Conservation (phyloP, 2,329 filamentous ascomycete species). For the Aureobasidium sp. region DNA sequence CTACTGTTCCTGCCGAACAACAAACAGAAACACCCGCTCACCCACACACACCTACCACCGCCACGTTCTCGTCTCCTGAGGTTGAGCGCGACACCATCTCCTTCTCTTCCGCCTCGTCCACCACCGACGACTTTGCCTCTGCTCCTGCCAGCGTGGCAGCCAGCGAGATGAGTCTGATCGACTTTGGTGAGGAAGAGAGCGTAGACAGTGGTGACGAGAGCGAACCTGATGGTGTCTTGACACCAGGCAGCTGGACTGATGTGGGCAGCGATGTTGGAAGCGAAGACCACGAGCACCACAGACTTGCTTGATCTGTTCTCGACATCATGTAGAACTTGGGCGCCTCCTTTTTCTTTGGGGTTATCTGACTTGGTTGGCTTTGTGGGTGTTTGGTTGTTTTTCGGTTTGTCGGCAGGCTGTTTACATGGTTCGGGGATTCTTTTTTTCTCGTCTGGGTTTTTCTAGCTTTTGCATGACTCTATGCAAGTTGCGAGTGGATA, state of each 20-base stretch:
- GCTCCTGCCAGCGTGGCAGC: constrained; percentile 15
- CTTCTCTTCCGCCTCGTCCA: background rate
- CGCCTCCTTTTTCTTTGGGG: background rate
- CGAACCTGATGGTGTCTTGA: constrained; percentile 27
- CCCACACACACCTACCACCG: constrained; percentile 5
- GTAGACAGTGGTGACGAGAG: constrained; percentile 13
- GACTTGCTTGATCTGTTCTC: background rate
- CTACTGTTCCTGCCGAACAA: background rate
- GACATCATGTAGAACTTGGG: no score
- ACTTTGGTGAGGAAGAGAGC: constrained; percentile 30
- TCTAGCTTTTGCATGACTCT: background rate
- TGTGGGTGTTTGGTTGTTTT: background rate
- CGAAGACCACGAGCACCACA: background rate
- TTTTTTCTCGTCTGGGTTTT: background rate
- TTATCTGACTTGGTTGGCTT: background rate
- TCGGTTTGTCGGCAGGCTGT: no score
- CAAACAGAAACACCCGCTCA: background rate
- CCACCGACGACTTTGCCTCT: background rate
- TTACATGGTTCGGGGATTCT: no score
- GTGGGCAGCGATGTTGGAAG: constrained; percentile 27
- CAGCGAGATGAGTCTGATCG: constrained; percentile 26
- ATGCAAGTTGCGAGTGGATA: background rate
- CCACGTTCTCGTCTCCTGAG: background rate
- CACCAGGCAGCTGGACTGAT: constrained; percentile 32
- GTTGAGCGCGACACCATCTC: constrained; percentile 3